Evolutionary conservation across 805 yeast species (phyloP).

Genomic region (Teunomyces panamensis): DNA sequence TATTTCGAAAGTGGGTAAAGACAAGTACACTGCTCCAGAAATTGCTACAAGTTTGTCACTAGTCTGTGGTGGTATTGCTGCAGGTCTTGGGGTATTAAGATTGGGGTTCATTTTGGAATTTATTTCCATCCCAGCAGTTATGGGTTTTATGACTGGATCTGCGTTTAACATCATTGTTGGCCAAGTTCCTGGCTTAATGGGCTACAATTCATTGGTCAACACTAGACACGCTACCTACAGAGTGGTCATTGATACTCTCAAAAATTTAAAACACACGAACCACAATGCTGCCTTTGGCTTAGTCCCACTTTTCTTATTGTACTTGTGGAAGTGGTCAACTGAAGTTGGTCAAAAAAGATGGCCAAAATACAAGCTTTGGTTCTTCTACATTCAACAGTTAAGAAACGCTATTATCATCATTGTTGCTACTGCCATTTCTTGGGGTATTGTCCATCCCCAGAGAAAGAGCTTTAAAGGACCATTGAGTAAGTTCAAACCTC

Average conservation of each 20-base stretch:
- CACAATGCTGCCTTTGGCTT: conserved; percentile 90
- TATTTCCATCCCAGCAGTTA: conserved; percentile 86
- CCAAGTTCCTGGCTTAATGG: conserved; percentile 85
- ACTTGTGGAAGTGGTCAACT: conserved; percentile 65
- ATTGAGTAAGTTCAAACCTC: conserved; percentile 32
- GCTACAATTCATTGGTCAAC: conserved; percentile 62
- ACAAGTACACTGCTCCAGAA: conserved; percentile 54
- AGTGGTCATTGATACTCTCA: conserved; percentile 69
- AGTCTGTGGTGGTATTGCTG: conserved; percentile 80
- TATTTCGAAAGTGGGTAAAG: conserved; percentile 35
- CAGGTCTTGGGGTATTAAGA: conserved; percentile 79
- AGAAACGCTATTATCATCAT: conserved; percentile 81
- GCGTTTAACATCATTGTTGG: conserved; percentile 81
- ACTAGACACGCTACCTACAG: conserved; percentile 68
- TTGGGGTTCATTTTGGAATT: conserved; percentile 86
- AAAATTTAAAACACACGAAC: conserved; percentile 64
- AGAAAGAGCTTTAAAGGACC: conserved; percentile 27
- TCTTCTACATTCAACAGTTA: conserved; percentile 71
- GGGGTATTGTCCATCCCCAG: conserved; percentile 63
- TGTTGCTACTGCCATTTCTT: conserved; percentile 78
- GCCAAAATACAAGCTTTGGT: conserved; percentile 54
- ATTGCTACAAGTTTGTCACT: conserved; percentile 80
- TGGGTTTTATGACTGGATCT: conserved; percentile 95
- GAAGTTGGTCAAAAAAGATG: conserved; percentile 58
- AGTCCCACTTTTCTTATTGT: conserved; percentile 67